These are phyloP conservation scores for Gyromitra esculenta DNA, from an alignment of 2,329 filamentous ascomycete species.

Conservation along the genomic window DNA sequence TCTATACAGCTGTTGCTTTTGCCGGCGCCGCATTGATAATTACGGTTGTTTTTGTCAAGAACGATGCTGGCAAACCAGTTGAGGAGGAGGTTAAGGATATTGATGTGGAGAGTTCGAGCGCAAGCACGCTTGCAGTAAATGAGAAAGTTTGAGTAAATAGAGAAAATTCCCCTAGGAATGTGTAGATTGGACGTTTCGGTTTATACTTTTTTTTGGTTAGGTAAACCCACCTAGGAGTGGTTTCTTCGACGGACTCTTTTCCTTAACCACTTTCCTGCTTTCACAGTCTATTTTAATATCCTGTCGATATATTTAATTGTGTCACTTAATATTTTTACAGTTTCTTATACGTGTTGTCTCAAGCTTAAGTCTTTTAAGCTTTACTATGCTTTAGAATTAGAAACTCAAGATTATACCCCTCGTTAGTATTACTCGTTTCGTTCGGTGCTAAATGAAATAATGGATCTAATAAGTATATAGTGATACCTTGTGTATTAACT, in stretches of 20 bases:
- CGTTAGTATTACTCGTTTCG: neutral
- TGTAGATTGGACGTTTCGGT: neutral
- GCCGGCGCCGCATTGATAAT: slow-evolving; percentile 16
- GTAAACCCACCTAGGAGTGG: neutral
- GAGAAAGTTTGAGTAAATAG: slow-evolving; percentile 6
- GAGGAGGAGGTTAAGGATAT: neutral
- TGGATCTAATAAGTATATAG: too few relatives aligned
- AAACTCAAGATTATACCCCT: neutral
- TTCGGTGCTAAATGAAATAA: neutral
- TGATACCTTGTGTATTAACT: too few relatives aligned
- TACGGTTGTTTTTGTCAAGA: slow-evolving; percentile 30
- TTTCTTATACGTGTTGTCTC: neutral
- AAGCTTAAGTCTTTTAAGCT: neutral
- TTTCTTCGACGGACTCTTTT: neutral
- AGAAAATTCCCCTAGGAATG: neutral
- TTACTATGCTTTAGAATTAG: neutral
- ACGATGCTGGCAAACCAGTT: neutral
- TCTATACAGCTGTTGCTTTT: slow-evolving; percentile 37
- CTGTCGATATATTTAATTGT: neutral
- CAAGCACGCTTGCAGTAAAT: neutral
- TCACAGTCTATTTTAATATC: neutral
- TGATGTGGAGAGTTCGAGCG: slow-evolving; percentile 20
- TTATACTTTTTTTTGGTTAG: neutral
- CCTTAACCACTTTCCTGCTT: neutral
- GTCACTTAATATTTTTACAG: neutral